These are phyloP conservation scores for Coriolopsis trogii DNA, from an alignment of 1,284 basidiomycete species.

Conservation along the genomic window DNA sequence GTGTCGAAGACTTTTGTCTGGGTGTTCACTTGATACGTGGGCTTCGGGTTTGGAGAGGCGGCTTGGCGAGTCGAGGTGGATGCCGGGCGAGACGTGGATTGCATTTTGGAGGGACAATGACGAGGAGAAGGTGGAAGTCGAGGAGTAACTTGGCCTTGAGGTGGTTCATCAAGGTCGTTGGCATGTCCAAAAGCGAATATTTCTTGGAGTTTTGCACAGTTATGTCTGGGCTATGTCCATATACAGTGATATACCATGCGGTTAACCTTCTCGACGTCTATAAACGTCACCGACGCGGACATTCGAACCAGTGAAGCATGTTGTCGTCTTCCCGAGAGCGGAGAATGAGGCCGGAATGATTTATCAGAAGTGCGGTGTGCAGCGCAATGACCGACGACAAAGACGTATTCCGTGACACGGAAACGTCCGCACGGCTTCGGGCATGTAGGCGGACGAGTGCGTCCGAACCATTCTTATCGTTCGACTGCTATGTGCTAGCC, in stretches of 20 bases:
- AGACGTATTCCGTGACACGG: constrained; percentile 8
- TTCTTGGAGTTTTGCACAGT: not conserved
- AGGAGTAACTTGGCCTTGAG: constrained; percentile 2
- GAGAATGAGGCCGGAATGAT: no score
- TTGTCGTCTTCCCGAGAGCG: no score
- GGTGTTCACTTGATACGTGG: constrained; percentile 64
- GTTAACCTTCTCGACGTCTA: no score
- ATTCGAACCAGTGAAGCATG: no score
- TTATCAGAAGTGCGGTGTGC: no score
- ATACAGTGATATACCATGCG: no score
- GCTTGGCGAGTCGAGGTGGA: constrained; percentile 60
- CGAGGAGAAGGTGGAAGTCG: constrained; percentile 14
- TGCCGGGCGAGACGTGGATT: constrained; percentile 52
- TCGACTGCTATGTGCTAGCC: constrained; percentile 19
- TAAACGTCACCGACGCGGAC: no score
- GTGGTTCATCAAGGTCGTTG: constrained; percentile 3
- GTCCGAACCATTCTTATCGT: constrained; percentile 15
- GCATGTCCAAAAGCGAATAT: constrained; percentile 6
- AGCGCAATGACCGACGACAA: no score
- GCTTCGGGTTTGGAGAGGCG: constrained; percentile 56
- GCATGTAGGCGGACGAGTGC: constrained; percentile 11
- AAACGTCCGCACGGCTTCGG: constrained; percentile 13
- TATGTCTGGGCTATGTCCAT: no score
- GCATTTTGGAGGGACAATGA: constrained; percentile 33
- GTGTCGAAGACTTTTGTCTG: constrained; percentile 78